Conservation (phyloP, 2,329 filamentous ascomycete genomes). For the Zymoseptoria ardabiliae region DNA sequence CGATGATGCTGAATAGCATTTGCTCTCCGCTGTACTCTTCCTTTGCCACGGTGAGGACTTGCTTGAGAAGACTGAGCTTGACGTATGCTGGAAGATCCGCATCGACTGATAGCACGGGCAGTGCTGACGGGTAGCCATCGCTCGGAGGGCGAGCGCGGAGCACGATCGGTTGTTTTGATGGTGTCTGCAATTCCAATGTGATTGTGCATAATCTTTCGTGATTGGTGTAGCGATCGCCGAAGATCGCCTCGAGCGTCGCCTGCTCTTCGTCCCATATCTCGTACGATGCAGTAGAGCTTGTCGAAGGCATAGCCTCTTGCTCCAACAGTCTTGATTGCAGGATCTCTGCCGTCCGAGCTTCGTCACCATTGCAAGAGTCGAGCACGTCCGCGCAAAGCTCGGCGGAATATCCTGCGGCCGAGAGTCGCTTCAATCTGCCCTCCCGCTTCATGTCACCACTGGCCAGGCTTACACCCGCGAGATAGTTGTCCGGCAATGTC, state of each 20-base stretch:
- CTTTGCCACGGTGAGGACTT: slow-evolving; percentile 63
- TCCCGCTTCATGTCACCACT: slow-evolving; percentile 75
- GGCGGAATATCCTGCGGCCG: slow-evolving; percentile 73
- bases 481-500: slow-evolving; percentile 86
- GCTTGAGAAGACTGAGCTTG: slow-evolving; percentile 76
- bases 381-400: slow-evolving; percentile 77
- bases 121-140: slow-evolving; percentile 59
- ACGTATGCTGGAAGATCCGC: slow-evolving; percentile 78
- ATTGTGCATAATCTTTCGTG: slow-evolving; percentile 58
- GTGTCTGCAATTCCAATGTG: slow-evolving; percentile 48
- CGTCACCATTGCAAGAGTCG: slow-evolving; percentile 62
- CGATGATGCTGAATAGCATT: slow-evolving; percentile 83
- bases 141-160: slow-evolving; percentile 65
- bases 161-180: slow-evolving; percentile 38
- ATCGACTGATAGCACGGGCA: slow-evolving; percentile 63
- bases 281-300: slow-evolving; percentile 29
- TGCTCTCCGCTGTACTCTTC: slow-evolving; percentile 70
- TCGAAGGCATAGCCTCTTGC: slow-evolving; percentile 14
- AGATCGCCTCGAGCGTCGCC: slow-evolving; percentile 76
- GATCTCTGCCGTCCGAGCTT: slow-evolving; percentile 68
- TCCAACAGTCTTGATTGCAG: slow-evolving; percentile 63
- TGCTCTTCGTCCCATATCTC: slow-evolving; percentile 81
- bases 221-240: slow-evolving; percentile 60
- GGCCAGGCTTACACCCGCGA: slow-evolving; percentile 79
- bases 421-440: slow-evolving; percentile 71